These are phyloP conservation scores for Botryobasidium botryosum DNA, from an alignment of 768 basidiomycete genomes.

Conservation along the genomic window DNA sequence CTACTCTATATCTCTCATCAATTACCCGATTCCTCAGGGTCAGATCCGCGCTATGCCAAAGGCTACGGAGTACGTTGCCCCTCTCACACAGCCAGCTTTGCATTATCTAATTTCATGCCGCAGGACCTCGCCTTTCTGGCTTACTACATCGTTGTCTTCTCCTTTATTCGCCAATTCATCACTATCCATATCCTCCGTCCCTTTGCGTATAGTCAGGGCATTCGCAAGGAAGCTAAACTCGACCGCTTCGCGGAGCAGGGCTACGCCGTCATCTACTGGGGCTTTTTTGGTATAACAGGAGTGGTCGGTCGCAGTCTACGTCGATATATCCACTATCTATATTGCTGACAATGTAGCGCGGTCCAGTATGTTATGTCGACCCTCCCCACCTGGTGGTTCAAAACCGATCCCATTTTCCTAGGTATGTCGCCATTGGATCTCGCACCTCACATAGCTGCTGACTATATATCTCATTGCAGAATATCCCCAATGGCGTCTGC, in stretches of 20 bases:
- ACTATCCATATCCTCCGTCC: constrained; percentile 50
- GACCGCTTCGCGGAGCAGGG: constrained; percentile 83
- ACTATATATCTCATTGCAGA: constrained; percentile 28
- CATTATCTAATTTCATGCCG: neutral
- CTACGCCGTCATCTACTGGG: constrained; percentile 73
- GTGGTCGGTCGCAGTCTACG: constrained; percentile 27
- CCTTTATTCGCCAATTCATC: constrained; percentile 65
- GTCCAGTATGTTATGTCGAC: constrained; percentile 62
- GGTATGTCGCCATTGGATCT: constrained; percentile 26
- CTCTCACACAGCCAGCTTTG: neutral
- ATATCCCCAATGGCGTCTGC: constrained; percentile 84
- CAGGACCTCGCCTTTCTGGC: constrained; percentile 63
- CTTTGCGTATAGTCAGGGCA: constrained; percentile 35
- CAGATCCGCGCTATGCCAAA: constrained; percentile 52
- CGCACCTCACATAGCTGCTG: neutral
- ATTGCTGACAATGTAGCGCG: neutral
- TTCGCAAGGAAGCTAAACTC: constrained; percentile 47
- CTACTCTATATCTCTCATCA: constrained; percentile 56
- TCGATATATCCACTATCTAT: neutral
- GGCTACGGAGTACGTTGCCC: constrained; percentile 25
- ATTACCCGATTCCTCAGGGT: constrained; percentile 32
- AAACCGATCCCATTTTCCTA: constrained; percentile 71
- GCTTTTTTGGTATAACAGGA: constrained; percentile 52
- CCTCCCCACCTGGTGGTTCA: constrained; percentile 77
- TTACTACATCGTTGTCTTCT: constrained; percentile 78